Base-by-base conservation (phyloP, 306 rosid species). In the Malus orientalis region DNA sequence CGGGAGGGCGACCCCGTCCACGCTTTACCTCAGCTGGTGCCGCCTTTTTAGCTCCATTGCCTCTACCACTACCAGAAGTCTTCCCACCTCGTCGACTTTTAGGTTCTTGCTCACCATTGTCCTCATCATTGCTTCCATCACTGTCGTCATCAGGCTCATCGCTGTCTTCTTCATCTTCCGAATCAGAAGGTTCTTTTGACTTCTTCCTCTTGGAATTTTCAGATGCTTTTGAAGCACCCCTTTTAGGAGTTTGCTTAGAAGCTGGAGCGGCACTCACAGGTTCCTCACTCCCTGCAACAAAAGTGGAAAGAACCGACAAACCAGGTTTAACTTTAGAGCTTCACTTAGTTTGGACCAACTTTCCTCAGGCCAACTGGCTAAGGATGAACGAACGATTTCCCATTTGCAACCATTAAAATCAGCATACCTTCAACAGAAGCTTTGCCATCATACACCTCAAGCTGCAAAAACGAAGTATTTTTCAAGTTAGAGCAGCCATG, bases 381-480 rank as follows among this genome's bases (percentile, higher is more conserved):
- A 33, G 53, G 65, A 62, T 66, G 27, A 61, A 69, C 8, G 12
- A 25, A 47, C 67, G 9, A 74, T 54, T 1, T 69, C 71, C 73
- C 49, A 79, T 36, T 23, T 49, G 71, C 5, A 80, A 67, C 57
- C 49, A 67, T 22, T 44, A 38, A 18, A 40, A 77, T 70, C 49
- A 71, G 67, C 89, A 83, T 85, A 95, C 98, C 97, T 92, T 89
- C 96, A 63, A 77, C 88, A 65, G 84, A 79, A 82, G 88, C 90
- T 86, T 86, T 89, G 70, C 99, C 99, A 66, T 95, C 97, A 76
- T 86, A 81, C 22, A 83, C 45, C 80, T 92, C 98, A 70, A 95
- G 98, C 98, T 95, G 96, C 62, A 54, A 82, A 40, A 76, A 76
- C 32, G 38, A 42, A 47, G 18, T 49, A 15, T 49, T 49, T 14